Evolutionary conservation across 768 basidiomycete species (phyloP), one percentile per base, ranked within the genome.

Genomic region (Leucocoprinus leucothites): DNA sequence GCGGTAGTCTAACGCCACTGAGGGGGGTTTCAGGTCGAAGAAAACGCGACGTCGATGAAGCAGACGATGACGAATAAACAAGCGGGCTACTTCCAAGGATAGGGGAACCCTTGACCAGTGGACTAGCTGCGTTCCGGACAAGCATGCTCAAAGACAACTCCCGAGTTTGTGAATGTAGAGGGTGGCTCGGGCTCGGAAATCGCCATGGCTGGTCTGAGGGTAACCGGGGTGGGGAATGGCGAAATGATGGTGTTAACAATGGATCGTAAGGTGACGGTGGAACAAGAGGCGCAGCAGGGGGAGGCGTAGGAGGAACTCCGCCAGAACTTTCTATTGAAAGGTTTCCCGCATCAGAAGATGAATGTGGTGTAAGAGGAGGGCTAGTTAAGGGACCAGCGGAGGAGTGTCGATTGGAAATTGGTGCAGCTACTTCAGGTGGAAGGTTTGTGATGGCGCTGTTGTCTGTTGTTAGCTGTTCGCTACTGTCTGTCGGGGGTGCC

Each of bases 201-300:
- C 87, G 82, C 89, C 89, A 91, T 2, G 89, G 89, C 57, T 90
- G 89, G 61, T 89, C 85, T 16, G 85, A 87, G 5, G 87, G 87
- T 21, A 86, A 80, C 9, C 82, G 85, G 0, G 85, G 80, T 16
- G 87, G 86, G 9, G 87, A 89, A 67, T 91, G 88, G 36, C 86
- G 82, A 67, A 91, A 91, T 3, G 87, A 80, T 0, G 89, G 89
- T 0, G 89, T 89, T 31, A 80, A 72, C 13, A 82, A 75, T 34
- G 89, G 89, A 64, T 91, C 80, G 56, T 91, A 91, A 1, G 89
- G 89, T 4, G 89, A 90, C 61, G 82, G 74, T 7, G 86, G 83
- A 45, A 85, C 71, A 52, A 72, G 57, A 5, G 70, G 68, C 42
- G 59, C 56, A 16, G 69, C 58, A 18, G 69, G 62, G 31, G 74